phyloP scores from a whole-genome alignment of 768 basidiomycete species.

The Nidula microcarpa region DNA sequence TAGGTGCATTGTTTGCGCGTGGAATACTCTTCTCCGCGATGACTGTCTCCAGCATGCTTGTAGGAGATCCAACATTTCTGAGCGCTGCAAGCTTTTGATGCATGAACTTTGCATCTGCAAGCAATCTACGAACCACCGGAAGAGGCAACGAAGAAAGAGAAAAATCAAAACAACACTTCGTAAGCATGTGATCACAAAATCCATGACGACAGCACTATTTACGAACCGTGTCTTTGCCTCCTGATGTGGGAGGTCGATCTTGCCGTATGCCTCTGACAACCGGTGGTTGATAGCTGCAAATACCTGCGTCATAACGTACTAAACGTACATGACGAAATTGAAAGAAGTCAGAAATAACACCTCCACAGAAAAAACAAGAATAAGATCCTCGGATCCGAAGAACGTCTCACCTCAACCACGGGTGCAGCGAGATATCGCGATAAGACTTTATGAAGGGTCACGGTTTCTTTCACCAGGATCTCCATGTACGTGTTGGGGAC shows the following conservation, averaged over 20 bases:
- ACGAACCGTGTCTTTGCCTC: slow-evolving; percentile 84
- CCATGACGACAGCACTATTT: background rate
- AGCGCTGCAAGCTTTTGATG: slow-evolving; percentile 73
- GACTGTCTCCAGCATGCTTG: slow-evolving; percentile 80
- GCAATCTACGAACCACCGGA: slow-evolving; percentile 45
- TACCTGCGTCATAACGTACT: slow-evolving; percentile 95
- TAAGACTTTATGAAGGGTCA: slow-evolving; percentile 92
- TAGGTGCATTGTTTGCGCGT: slow-evolving; percentile 18
- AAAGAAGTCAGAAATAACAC: slow-evolving; percentile 8
- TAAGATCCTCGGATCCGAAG: slow-evolving; percentile 2
- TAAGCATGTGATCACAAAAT: slow-evolving; percentile 3
- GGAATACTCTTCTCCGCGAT: slow-evolving; percentile 76
- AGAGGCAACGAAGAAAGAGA: slow-evolving; percentile 2
- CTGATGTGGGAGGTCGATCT: slow-evolving; percentile 76
- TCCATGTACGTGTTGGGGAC: slow-evolving; percentile 90
- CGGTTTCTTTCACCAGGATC: slow-evolving; percentile 89
- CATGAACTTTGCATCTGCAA: slow-evolving; percentile 76
- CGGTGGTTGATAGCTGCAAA: slow-evolving; percentile 91
- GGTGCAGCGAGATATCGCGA: slow-evolving; percentile 80
- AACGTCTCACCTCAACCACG: slow-evolving; percentile 73
- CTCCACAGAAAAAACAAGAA: background rate
- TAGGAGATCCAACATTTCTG: slow-evolving; percentile 68
- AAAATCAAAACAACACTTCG: background rate
- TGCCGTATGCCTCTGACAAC: slow-evolving; percentile 80
- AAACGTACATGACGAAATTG: slow-evolving; percentile 7